Percentiles rank a stretch among this genome's conserved stretches.
These are phyloP conservation scores for Pseudonitzschia delicatissima DNA, from an alignment of 108 stramenopile species.

Conservation along the genomic window DNA sequence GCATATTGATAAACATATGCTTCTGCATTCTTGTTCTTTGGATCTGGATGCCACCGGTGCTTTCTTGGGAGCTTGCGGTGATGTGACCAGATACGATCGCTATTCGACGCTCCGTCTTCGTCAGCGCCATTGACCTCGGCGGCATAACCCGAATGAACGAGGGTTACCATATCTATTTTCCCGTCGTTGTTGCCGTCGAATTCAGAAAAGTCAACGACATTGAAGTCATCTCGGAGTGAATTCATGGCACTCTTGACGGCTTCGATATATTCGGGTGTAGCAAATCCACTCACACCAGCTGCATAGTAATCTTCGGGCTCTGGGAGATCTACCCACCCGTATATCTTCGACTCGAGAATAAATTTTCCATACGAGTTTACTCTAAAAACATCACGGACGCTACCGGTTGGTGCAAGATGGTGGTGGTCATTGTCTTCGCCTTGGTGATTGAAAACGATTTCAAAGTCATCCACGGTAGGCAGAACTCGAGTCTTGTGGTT, in stretches of 20 bases:
- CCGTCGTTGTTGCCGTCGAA: conserved; percentile 45
- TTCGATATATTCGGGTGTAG: conserved; percentile 11
- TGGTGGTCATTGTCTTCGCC: conserved; percentile 1
- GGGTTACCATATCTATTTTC: conserved; percentile 51
- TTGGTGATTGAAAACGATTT: conserved; percentile 21
- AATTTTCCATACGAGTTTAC: conserved; percentile 25
- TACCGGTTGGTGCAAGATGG: conserved; percentile 23
- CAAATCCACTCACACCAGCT: conserved; percentile 19
- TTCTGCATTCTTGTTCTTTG: neutral
- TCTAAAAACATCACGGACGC: conserved; percentile 23
- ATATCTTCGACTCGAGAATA: conserved; percentile 12
- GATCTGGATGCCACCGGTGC: neutral
- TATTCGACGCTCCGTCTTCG: conserved; percentile 4
- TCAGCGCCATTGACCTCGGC: conserved; percentile 57
- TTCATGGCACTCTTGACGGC: conserved; percentile 19
- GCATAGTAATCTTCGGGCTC: conserved; percentile 34
- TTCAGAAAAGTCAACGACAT: conserved; percentile 6
- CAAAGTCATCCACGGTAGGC: conserved; percentile 15
- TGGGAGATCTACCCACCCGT: conserved; percentile 28
- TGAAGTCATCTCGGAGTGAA: conserved; percentile 11
- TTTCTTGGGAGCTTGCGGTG: conserved; percentile 17
- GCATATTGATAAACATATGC: conserved; percentile 21
- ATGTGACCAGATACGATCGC: conserved; percentile 42
- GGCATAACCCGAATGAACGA: conserved; percentile 74
- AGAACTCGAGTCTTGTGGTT: conserved; percentile 16